Base-by-base conservation (phyloP, 352 stramenopile species). In the Globisporangium nunn region DNA sequence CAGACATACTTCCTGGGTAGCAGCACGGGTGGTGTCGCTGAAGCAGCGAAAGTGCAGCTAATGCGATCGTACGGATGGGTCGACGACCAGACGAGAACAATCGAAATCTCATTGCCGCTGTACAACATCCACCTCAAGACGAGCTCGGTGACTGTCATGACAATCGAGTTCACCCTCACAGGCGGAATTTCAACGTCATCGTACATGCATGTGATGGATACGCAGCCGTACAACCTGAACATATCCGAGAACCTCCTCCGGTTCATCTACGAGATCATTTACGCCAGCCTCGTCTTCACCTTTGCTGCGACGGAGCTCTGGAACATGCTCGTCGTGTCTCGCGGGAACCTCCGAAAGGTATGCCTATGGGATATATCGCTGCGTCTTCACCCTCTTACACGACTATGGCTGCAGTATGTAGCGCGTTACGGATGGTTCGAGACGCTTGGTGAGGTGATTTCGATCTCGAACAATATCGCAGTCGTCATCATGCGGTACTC, bases 221-320 rank as follows among this genome's bases (percentile, higher is more conserved):
- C 85, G 23, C 72, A 88, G 57, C 72, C 71, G 15, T 88, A 88
- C 67, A 77, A 87, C 60, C 74, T 85, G 31, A 68, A 65, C n/a
- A 50, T 74, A 15, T 53, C 54, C 11, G 67, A 61, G 18, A 88
- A 88, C 51, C 57, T 84, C 18, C 11, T 64, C n/a, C 75, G 78
- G 1, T 56, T 58, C 11, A 57, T 79, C 14, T 54, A 85, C 12
- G 78, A 88, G 45, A 58, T 56, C 10, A 48, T 87, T 12, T 87
- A 78, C 45, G 55, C 76, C 0, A 50, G 37, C 0, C 65, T 79
- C 33, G 72, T 87, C 52, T 87, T 87, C 48, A 65, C 67, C 23
- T 30, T 84, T 30, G 59, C 46, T 4, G 8, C 3, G 15, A 10
- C 78, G 1, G 78, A 88, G 56, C 35, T 85, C 8, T 88, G 72